Conservation (phyloP, 345 rosid genomes). For the Eucalyptus leucophloia region DNA sequence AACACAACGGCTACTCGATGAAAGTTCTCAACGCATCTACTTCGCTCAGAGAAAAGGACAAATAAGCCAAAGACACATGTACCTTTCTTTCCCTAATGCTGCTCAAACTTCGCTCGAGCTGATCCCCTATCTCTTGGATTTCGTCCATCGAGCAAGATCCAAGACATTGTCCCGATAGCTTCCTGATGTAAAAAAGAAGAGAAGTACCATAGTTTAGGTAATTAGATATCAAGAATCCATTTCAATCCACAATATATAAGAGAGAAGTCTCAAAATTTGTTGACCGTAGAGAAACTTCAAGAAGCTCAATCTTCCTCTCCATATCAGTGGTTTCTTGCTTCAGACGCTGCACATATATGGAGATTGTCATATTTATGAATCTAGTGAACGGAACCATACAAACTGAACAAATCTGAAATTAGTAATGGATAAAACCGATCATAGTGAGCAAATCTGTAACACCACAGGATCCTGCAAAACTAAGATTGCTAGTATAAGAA, state of each 20-base stretch:
- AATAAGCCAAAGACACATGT: neutral
- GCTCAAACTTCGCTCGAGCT: constrained; percentile 33
- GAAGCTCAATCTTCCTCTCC: constrained; percentile 34
- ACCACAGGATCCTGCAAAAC: neutral
- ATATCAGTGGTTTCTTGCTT: constrained; percentile 20
- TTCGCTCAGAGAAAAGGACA: neutral
- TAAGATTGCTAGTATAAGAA: neutral
- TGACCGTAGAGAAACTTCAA: constrained; percentile 39
- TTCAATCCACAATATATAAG: neutral
- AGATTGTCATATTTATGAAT: neutral
- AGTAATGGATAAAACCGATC: neutral
- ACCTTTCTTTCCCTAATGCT: constrained; percentile 57
- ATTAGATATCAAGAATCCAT: neutral
- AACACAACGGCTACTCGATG: neutral
- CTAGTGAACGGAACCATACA: neutral
- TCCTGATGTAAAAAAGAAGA: constrained; percentile 8
- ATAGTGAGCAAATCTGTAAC: neutral
- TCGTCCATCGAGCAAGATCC: constrained; percentile 26
- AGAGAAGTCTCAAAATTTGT: neutral
- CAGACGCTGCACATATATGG: constrained; percentile 15
- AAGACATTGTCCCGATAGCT: constrained; percentile 36
- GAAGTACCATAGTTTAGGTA: neutral
- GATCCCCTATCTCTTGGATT: constrained; percentile 19
- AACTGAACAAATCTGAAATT: neutral
- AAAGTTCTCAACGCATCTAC: neutral